Percentiles rank a stretch among this genome's conserved stretches.
These are phyloP conservation scores for Microbotryum violaceum DNA, from an alignment of 1,284 basidiomycete genomes.

Conservation along the genomic window DNA sequence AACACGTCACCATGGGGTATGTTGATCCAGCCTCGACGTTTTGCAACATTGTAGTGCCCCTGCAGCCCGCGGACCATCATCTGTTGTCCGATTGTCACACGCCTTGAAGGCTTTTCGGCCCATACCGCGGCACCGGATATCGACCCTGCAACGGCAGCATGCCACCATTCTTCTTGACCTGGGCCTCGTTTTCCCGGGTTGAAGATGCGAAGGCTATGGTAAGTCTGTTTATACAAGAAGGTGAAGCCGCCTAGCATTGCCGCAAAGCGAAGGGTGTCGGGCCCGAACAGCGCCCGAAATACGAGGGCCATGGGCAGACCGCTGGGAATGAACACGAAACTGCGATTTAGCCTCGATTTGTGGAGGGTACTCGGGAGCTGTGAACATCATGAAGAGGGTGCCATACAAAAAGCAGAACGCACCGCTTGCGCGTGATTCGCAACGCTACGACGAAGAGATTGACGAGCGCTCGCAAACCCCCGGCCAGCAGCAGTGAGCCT, in stretches of 20 bases:
- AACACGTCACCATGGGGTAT: slow-evolving; percentile 80
- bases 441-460: slow-evolving; percentile 69
- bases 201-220: slow-evolving; percentile 73
- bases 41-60: slow-evolving; percentile 69
- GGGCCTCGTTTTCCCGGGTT: slow-evolving; percentile 53
- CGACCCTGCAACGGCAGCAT: slow-evolving; percentile 77
- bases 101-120: slow-evolving; percentile 65
- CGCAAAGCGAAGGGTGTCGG: slow-evolving; percentile 70
- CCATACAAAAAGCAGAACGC: slow-evolving; percentile 43
- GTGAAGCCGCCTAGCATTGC: slow-evolving; percentile 64
- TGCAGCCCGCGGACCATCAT: slow-evolving; percentile 80
- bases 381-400: no score
- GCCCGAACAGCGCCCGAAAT: slow-evolving; percentile 67
- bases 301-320: slow-evolving; percentile 54
- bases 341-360: no score
- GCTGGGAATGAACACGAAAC: slow-evolving; percentile 35
- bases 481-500: slow-evolving; percentile 73
- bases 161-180: slow-evolving; percentile 57
- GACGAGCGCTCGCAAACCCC: slow-evolving; percentile 67
- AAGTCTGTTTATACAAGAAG: slow-evolving; percentile 54
- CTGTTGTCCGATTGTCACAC: slow-evolving; percentile 77
- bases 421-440: slow-evolving; percentile 56
- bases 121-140: slow-evolving; percentile 68
- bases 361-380: no score
- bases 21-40: slow-evolving; percentile 53